A percentile compares a stretch with the other conserved stretches of the same genome.
phyloP scores from a whole-genome alignment of 2,329 filamentous ascomycete genomes.

The Verticillium longisporum region DNA sequence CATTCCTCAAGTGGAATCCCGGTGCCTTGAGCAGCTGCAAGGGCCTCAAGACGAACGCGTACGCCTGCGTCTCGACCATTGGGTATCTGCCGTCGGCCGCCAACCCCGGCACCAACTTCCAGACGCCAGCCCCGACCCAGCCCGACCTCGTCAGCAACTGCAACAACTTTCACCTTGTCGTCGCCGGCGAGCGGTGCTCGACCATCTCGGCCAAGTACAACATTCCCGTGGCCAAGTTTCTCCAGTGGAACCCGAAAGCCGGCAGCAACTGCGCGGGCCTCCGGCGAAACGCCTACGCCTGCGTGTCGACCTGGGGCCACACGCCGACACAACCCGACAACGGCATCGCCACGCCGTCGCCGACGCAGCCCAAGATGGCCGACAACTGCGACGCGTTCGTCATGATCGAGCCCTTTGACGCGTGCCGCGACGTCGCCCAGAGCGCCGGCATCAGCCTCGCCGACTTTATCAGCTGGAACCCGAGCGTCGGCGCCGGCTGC shows the following conservation, averaged over 20 bases:
- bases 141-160: slow-evolving; percentile 20
- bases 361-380: slow-evolving; percentile 19
- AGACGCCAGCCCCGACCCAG: slow-evolving; percentile 21
- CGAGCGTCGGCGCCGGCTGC: slow-evolving; percentile 8
- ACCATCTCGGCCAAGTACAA: slow-evolving; percentile 14
- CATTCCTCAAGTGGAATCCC: slow-evolving; percentile 14
- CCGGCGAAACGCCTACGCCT: slow-evolving; percentile 4
- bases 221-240: slow-evolving; percentile 16
- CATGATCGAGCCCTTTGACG: slow-evolving; percentile 12
- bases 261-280: slow-evolving; percentile 1
- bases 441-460: slow-evolving; percentile 14
- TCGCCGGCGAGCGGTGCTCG: slow-evolving; percentile 14
- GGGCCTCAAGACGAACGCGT: slow-evolving; percentile 1
- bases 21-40: background rate
- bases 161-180: slow-evolving; percentile 18
- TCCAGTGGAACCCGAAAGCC: slow-evolving; percentile 4
- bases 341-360: slow-evolving; percentile 17
- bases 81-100: slow-evolving; percentile 2
- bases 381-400: slow-evolving; percentile 21
- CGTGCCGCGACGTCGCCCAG: slow-evolving; percentile 16
- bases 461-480: slow-evolving; percentile 17
- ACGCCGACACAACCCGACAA: slow-evolving; percentile 2
- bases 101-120: slow-evolving; percentile 12
- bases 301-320: slow-evolving; percentile 1
- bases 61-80: slow-evolving; percentile 4